Base-by-base conservation (phyloP, 257 asterid species). In the Leptodermis oblonga region DNA sequence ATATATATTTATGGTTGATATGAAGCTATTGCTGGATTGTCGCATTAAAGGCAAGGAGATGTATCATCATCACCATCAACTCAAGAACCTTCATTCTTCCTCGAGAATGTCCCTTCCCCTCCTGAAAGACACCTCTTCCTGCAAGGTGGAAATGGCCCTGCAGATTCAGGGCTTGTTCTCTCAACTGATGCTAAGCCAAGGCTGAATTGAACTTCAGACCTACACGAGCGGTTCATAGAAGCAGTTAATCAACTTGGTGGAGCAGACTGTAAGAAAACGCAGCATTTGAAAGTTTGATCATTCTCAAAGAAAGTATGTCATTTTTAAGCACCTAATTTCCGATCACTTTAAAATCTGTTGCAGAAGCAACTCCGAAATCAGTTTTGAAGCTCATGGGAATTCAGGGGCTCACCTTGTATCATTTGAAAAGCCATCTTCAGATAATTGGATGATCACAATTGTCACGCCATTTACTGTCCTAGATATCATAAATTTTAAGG, bases 341-440 rank as follows among this genome's bases (percentile, higher is more conserved):
- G 61, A 18, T 78, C 56, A 76, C 71, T 59, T 77, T 76, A n/a
- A n/a, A n/a, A 22, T 69, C 48, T 68, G 56, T 74, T 76, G 76
- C 92, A 93, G 98, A 90, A 86, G 98, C 98, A 74, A 90, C 98
- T 65, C 98, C 98, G 60, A 93, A 93, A 79, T 93, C 98, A 76
- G 97, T 90, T 62, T 62, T 93, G 86, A 93, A 93, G 81, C 96
- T 90, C 70, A 93, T 90, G 94, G 98, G 96, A 36, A 88, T 93
- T 80, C 97, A 70, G 61, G 98, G 98, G 74, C 78, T 93, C 68
- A 93, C 98, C 65, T 82, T 92, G 70, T 92, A 92, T 81, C 98
- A 92, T 82, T 75, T 92, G 69, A 92, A 92, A 87, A 92, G 98
- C 78, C 98, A 93, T 79, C 97, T 90, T 79, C 98, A 92, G 97